These are phyloP conservation scores for Ogataea corticis DNA, from an alignment of 805 yeast species.

Conservation along the genomic window DNA sequence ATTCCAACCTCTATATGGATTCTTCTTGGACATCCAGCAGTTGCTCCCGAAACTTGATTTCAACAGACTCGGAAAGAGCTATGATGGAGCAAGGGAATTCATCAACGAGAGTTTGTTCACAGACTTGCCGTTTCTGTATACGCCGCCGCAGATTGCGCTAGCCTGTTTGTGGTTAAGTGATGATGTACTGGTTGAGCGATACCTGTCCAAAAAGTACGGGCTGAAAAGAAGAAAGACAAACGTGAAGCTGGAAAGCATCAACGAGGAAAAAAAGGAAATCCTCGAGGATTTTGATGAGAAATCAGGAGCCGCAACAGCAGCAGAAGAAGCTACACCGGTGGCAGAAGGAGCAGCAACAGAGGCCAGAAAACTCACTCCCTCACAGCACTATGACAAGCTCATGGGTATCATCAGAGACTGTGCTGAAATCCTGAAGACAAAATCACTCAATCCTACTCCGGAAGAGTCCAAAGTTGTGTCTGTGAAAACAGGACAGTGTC, in stretches of 20 bases:
- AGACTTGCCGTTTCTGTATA: slow-evolving; percentile 72
- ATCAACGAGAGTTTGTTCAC: slow-evolving; percentile 70
- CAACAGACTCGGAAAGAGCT: slow-evolving; percentile 62
- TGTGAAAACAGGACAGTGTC: slow-evolving; percentile 60
- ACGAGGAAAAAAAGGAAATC: slow-evolving; percentile 14
- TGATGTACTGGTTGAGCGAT: slow-evolving; percentile 61
- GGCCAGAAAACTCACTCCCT: not conserved
- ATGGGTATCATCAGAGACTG: slow-evolving; percentile 51
- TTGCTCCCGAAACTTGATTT: slow-evolving; percentile 50
- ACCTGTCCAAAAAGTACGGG: slow-evolving; percentile 64
- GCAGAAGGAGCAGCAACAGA: not conserved
- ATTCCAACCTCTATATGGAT: slow-evolving; percentile 87
- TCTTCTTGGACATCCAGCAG: slow-evolving; percentile 84
- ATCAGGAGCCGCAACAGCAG: slow-evolving; percentile 11
- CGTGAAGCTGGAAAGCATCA: slow-evolving; percentile 19
- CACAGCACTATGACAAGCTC: slow-evolving; percentile 44
- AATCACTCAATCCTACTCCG: slow-evolving; percentile 46
- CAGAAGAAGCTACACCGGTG: slow-evolving; percentile 11
- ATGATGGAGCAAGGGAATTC: slow-evolving; percentile 67
- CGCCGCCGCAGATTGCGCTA: slow-evolving; percentile 95
- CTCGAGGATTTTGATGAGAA: slow-evolving; percentile 13
- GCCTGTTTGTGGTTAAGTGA: slow-evolving; percentile 77
- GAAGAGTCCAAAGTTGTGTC: slow-evolving; percentile 66
- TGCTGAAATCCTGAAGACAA: slow-evolving; percentile 42
- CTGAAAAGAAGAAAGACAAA: slow-evolving; percentile 24